Conservation (phyloP, 2,329 filamentous ascomycete genomes). For the Pseudophaeomoniella oleicola region DNA sequence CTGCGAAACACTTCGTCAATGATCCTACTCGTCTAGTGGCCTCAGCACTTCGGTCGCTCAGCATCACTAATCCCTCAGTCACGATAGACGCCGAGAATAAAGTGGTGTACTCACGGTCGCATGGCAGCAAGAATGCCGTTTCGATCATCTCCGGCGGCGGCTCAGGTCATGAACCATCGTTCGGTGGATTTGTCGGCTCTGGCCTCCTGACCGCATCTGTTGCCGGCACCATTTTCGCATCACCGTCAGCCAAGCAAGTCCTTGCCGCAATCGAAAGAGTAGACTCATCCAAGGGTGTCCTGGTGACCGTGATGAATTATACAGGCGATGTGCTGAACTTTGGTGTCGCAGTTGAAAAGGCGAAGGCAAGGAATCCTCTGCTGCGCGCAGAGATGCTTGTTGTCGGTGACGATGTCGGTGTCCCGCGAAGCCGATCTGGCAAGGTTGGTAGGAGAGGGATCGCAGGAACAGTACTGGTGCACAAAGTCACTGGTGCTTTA, state of each 20-base stretch:
- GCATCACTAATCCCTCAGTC: slow-evolving; percentile 67
- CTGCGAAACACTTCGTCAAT: slow-evolving; percentile 71
- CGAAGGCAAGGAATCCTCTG: slow-evolving; percentile 43
- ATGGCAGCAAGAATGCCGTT: slow-evolving; percentile 41
- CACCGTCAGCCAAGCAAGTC: slow-evolving; percentile 70
- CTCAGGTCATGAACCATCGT: slow-evolving; percentile 82
- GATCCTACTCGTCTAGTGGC: slow-evolving; percentile 66
- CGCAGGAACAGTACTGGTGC: slow-evolving; percentile 44
- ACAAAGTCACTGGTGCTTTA: slow-evolving; percentile 43
- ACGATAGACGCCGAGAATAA: slow-evolving; percentile 67
- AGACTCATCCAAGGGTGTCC: slow-evolving; percentile 53
- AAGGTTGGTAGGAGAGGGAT: slow-evolving; percentile 48
- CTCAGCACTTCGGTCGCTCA: slow-evolving; percentile 59
- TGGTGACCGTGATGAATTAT: slow-evolving; percentile 90
- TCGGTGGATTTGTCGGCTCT: slow-evolving; percentile 71
- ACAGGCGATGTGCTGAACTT: slow-evolving; percentile 83
- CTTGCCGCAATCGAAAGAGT: slow-evolving; percentile 61
- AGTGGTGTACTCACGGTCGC: slow-evolving; percentile 61
- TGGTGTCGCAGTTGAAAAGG: slow-evolving; percentile 82
- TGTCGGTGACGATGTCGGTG: slow-evolving; percentile 51
- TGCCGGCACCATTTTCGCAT: slow-evolving; percentile 77
- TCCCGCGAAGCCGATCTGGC: slow-evolving; percentile 27
- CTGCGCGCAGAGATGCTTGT: slow-evolving; percentile 43
- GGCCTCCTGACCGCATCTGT: slow-evolving; percentile 69
- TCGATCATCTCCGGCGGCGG: slow-evolving; percentile 76